Conservation (phyloP, 2,329 filamentous ascomycete genomes). For the Pseudocercospora vitis region DNA sequence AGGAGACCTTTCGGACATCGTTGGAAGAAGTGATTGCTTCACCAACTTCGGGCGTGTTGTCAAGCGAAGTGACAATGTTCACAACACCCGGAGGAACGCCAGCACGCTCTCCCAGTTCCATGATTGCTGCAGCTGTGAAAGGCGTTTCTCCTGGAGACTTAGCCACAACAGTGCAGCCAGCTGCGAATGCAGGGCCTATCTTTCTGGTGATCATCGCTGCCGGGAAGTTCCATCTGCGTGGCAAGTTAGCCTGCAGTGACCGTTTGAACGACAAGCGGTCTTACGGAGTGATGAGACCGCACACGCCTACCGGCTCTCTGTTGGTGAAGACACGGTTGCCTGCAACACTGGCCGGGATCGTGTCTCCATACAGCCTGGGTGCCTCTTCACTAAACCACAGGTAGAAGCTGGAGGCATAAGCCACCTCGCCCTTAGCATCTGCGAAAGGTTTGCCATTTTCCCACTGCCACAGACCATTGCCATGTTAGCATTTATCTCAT, state of each 20-base stretch:
- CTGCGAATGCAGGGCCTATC: constrained; percentile 40
- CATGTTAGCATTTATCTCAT: too few species aligned
- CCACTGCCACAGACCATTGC: too few species aligned
- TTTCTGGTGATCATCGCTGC: constrained; percentile 39
- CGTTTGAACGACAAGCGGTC: not conserved
- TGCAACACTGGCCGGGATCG: constrained; percentile 67
- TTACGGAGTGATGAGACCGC: constrained; percentile 74
- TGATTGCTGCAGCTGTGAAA: constrained; percentile 82
- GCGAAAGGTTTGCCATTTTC: constrained; percentile 85
- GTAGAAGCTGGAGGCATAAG: constrained; percentile 72
- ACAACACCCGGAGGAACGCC: constrained; percentile 91
- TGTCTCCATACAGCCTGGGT: constrained; percentile 70
- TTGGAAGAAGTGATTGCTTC: constrained; percentile 72
- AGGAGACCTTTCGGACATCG: constrained; percentile 30
- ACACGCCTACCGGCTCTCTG: constrained; percentile 82
- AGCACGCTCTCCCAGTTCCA: constrained; percentile 83
- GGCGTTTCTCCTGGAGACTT: constrained; percentile 93
- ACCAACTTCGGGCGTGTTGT: constrained; percentile 80
- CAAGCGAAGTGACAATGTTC: constrained; percentile 77
- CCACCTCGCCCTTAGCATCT: constrained; percentile 70
- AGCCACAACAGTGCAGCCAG: constrained; percentile 22
- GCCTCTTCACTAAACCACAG: constrained; percentile 84
- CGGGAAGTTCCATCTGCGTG: constrained; percentile 71
- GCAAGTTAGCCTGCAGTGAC: not conserved
- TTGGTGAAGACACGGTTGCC: constrained; percentile 75